Evolutionary conservation across 129 eudicot genomes (phyloP).

Genomic region (Artemisia argyi): DNA sequence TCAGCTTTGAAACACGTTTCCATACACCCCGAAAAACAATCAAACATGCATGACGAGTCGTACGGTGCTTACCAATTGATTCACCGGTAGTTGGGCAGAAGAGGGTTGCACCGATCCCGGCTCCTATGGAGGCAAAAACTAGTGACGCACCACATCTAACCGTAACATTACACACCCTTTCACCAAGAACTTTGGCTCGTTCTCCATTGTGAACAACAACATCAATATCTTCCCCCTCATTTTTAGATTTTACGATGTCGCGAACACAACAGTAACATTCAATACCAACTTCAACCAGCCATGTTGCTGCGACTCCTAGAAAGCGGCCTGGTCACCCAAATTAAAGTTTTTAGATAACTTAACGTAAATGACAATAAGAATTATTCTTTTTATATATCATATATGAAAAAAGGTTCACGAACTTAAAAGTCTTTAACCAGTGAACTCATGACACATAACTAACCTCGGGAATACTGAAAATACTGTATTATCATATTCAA

Average conservation of each 20-base stretch:
- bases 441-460: constrained; percentile 1
- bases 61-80: constrained; percentile 60
- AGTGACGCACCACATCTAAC: constrained; percentile 67
- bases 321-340: constrained; percentile 58
- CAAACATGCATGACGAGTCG: not conserved
- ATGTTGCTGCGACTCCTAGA: not conserved
- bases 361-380: too few species aligned
- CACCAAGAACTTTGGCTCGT: constrained; percentile 46
- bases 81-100: constrained; percentile 80
- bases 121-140: constrained; percentile 84
- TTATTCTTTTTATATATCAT: not conserved
- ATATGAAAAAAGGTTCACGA: not conserved
- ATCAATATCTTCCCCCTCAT: constrained; percentile 32
- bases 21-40: too few species aligned
- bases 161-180: constrained; percentile 50
- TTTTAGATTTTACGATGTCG: constrained; percentile 28
- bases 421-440: not conserved
- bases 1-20: too few species aligned
- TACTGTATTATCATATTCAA: too few species aligned
- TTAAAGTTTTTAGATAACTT: not conserved
- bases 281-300: constrained; percentile 49
- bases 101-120: constrained; percentile 73
- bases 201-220: constrained; percentile 30
- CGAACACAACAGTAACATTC: constrained; percentile 61
- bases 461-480: too few species aligned